phyloP scores from a whole-genome alignment of 768 basidiomycete species.

The Collybiopsis confluens region DNA sequence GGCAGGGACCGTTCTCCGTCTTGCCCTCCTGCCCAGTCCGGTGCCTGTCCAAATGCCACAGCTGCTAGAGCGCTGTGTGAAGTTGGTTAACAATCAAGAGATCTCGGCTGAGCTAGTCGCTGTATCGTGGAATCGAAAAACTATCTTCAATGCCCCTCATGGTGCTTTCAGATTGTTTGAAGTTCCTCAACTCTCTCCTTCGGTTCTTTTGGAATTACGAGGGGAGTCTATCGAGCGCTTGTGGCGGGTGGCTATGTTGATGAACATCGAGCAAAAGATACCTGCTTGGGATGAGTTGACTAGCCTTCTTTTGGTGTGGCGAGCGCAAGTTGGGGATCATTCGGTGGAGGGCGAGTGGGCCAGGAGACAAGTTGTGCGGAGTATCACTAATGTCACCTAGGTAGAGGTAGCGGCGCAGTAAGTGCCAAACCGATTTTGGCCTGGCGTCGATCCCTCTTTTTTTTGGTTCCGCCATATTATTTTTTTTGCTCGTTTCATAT shows the following conservation, averaged over 20 bases:
- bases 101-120: not conserved
- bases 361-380: constrained; percentile 24
- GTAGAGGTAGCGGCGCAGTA: too few relatives aligned
- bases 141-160: constrained; percentile 26
- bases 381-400: too few relatives aligned
- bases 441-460: too few relatives aligned
- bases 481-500: too few relatives aligned
- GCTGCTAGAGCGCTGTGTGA: constrained; percentile 26
- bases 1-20: constrained; percentile 28
- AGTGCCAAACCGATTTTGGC: too few relatives aligned
- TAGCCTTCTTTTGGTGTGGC: constrained; percentile 53
- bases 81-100: constrained; percentile 27
- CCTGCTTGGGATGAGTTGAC: constrained; percentile 51
- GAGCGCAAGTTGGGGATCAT: constrained; percentile 37
- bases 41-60: constrained; percentile 20
- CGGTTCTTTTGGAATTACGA: constrained; percentile 34
- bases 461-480: too few relatives aligned
- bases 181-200: constrained; percentile 17
- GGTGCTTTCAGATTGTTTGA: constrained; percentile 33
- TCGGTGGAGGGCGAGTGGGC: constrained; percentile 51
- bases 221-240: constrained; percentile 49
- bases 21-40: constrained; percentile 29
- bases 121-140: not conserved
- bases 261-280: constrained; percentile 16
- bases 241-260: constrained; percentile 49